These are phyloP conservation scores for Margaritispora aquatica DNA, from an alignment of 495 filamentous ascomycete species.

Conservation along the genomic window DNA sequence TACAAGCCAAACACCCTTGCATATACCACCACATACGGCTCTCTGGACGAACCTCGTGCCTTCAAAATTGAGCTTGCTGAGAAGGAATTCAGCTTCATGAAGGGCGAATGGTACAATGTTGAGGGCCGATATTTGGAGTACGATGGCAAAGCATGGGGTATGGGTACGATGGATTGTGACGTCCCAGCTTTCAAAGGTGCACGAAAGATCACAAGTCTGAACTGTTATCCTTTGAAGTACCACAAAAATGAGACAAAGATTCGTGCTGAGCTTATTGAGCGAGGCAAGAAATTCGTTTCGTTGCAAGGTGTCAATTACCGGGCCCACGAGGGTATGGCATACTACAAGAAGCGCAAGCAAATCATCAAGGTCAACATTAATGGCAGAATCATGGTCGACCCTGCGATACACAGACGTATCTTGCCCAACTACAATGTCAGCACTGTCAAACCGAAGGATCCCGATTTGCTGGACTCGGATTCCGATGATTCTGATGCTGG, in stretches of 20 bases:
- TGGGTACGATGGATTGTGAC: conserved; percentile 59
- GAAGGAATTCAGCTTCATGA: conserved; percentile 65
- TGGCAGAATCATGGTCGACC: conserved; percentile 87
- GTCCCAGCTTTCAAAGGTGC: conserved; percentile 78
- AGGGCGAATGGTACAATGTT: conserved; percentile 73
- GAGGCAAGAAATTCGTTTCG: conserved; percentile 78
- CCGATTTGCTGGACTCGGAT: conserved; percentile 58
- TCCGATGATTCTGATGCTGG: conserved; percentile 47
- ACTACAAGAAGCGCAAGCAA: conserved; percentile 73
- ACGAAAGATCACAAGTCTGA: conserved; percentile 72
- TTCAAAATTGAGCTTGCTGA: conserved; percentile 82
- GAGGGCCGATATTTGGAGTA: conserved; percentile 78
- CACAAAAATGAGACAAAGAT: conserved; percentile 68
- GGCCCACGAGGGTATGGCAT: conserved; percentile 76
- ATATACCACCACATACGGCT: conserved; percentile 75
- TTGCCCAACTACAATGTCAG: conserved; percentile 87
- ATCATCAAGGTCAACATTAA: conserved; percentile 86
- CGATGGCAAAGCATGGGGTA: conserved; percentile 62
- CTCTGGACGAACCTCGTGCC: conserved; percentile 74
- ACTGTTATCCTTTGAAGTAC: conserved; percentile 75
- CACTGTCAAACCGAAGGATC: conserved; percentile 68
- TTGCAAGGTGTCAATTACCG: conserved; percentile 82
- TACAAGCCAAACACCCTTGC: conserved; percentile 88
- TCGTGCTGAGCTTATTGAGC: conserved; percentile 63
- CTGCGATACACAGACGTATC: conserved; percentile 76